Conservation (phyloP, 139 green algal genomes). For the Picochlorum sp. region DNA sequence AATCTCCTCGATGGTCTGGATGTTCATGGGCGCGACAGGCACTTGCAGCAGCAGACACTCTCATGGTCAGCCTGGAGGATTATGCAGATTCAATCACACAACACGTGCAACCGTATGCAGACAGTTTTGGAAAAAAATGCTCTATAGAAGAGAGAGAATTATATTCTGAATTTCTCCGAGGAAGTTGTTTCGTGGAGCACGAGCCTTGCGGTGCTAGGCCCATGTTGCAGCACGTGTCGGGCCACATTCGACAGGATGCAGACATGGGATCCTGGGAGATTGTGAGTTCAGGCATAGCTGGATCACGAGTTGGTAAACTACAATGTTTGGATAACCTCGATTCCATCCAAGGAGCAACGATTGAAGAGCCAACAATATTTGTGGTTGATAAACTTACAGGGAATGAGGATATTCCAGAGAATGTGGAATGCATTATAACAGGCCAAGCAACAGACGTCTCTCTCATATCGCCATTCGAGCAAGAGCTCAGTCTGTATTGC, state of each 20-base stretch:
- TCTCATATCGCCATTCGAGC: conserved; percentile 85
- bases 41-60: conserved; percentile 53
- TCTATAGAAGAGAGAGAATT: conserved; percentile 38
- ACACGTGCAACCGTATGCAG: conserved; percentile 58
- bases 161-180: conserved; percentile 82
- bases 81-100: conserved; percentile 56
- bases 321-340: conserved; percentile 35
- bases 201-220: conserved; percentile 54
- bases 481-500: conserved; percentile 58
- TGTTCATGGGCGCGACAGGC: conserved; percentile 52
- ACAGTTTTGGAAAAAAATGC: conserved; percentile 43
- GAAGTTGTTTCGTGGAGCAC: conserved; percentile 83
- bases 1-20: conserved; percentile 40
- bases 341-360: conserved; percentile 46
- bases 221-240: conserved; percentile 59
- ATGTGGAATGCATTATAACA: conserved; percentile 66
- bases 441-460: conserved; percentile 66
- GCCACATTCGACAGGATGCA: conserved; percentile 42
- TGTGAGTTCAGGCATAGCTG: conserved; percentile 37
- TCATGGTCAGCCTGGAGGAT: conserved; percentile 47
- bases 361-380: conserved; percentile 39
- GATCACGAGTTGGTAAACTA: conserved; percentile 24
- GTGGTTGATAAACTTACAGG: conserved; percentile 56
- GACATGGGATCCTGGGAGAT: conserved; percentile 63
- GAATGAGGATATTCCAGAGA: conserved; percentile 83